Evolutionary conservation across 2,329 filamentous ascomycete species (phyloP).

Genomic region (Raffaelea ambrosiae): DNA sequence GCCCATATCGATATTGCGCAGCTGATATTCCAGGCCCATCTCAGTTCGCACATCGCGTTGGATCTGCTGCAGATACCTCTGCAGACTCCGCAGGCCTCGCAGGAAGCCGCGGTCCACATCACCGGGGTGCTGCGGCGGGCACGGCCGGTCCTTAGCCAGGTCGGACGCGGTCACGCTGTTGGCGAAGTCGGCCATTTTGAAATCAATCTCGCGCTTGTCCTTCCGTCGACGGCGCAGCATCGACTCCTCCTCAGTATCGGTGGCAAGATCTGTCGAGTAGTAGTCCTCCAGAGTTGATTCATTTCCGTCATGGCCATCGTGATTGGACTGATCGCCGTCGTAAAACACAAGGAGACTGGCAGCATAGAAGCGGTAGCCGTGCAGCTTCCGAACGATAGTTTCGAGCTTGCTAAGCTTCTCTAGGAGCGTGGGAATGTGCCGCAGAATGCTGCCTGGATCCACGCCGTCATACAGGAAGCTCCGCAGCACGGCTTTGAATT

Average conservation of each 20-base stretch:
- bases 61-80: conserved; percentile 79
- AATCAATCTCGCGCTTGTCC: conserved; percentile 61
- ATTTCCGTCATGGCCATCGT: conserved; percentile 29
- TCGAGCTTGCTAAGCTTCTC: conserved; percentile 79
- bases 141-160: conserved; percentile 50
- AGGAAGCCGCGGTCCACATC: conserved; percentile 85
- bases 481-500: conserved; percentile 83
- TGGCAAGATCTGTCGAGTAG: conserved; percentile 50
- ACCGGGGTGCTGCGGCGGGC: conserved; percentile 72
- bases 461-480: conserved; percentile 88
- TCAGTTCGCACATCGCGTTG: conserved; percentile 62
- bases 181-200: conserved; percentile 98
- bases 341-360: conserved; percentile 94
- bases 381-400: conserved; percentile 67
- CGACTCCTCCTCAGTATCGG: conserved; percentile 42
- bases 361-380: conserved; percentile 89
- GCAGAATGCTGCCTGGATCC: conserved; percentile 67
- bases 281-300: conserved; percentile 46
- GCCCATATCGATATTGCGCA: conserved; percentile 4
- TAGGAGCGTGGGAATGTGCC: conserved; percentile 81
- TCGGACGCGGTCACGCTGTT: conserved; percentile 93
- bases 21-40: conserved; percentile 30
- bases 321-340: conserved; percentile 64
- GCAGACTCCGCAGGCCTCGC: conserved; percentile 69
- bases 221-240: conserved; percentile 24